Percentiles rank a stretch among this genome's conserved stretches.
Evolutionary conservation across 2,329 filamentous ascomycete species (phyloP).

Genomic region (Raffaelea albimanens): DNA sequence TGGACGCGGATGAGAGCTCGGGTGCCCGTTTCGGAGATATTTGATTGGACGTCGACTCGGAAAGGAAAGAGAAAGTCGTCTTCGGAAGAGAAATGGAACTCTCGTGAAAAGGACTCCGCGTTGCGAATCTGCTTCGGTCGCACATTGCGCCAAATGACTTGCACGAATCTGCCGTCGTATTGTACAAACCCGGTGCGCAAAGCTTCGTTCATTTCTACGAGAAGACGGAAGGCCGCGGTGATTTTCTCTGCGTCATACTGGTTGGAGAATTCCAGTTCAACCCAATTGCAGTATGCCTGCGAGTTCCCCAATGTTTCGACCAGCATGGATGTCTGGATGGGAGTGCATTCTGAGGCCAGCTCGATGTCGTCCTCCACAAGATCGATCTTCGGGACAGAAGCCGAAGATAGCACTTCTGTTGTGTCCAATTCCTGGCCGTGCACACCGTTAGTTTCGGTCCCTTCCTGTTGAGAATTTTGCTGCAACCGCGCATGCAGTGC

Average conservation of each 20-base stretch:
- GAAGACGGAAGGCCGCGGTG: slow-evolving; percentile 33
- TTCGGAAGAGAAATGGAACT: slow-evolving; percentile 28
- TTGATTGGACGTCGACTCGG: slow-evolving; percentile 42
- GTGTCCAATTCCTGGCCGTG: neutral
- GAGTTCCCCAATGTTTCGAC: slow-evolving; percentile 55
- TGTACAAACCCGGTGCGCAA: slow-evolving; percentile 65
- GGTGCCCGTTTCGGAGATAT: slow-evolving; percentile 3
- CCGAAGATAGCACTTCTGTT: neutral
- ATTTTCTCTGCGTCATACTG: slow-evolving; percentile 29
- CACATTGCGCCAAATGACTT: slow-evolving; percentile 51
- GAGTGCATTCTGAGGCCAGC: slow-evolving; percentile 46
- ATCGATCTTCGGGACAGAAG: slow-evolving; percentile 12
- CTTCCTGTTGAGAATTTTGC: neutral
- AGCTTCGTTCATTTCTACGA: slow-evolving; percentile 52
- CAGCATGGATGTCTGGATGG: slow-evolving; percentile 72
- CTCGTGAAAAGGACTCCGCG: slow-evolving; percentile 25
- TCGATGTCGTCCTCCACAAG: neutral
- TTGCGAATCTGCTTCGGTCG: slow-evolving; percentile 30
- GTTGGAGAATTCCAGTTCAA: slow-evolving; percentile 51
- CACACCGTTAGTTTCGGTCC: neutral
- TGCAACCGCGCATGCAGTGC: slow-evolving; percentile 14
- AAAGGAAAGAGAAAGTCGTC: slow-evolving; percentile 47
- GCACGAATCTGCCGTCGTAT: slow-evolving; percentile 43
- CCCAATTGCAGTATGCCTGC: slow-evolving; percentile 66
- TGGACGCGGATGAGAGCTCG: slow-evolving; percentile 53